A percentile compares a stretch with the other conserved stretches of the same genome.
These are phyloP conservation scores for Lactifluus hygrophoroides DNA, from an alignment of 768 basidiomycete genomes.

Conservation along the genomic window DNA sequence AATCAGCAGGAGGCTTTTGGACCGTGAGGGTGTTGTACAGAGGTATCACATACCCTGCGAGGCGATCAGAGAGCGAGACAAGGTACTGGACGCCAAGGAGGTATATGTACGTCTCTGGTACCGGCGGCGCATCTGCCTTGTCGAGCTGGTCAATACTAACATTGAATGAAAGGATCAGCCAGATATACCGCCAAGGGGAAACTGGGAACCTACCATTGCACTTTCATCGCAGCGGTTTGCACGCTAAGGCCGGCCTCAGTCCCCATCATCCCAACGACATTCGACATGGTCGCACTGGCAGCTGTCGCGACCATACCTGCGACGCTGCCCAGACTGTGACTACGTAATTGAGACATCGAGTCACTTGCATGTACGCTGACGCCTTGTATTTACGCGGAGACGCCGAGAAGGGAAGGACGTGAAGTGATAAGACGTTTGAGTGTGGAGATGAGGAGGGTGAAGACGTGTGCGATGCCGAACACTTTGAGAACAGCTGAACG, in stretches of 20 bases:
- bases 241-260: constrained; percentile 61
- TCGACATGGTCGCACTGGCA: constrained; percentile 75
- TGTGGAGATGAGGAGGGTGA: constrained; percentile 69
- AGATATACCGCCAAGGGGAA: neutral
- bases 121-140: constrained; percentile 89
- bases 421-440: constrained; percentile 87
- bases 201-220: constrained; percentile 63
- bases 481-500: constrained; percentile 61
- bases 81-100: constrained; percentile 87
- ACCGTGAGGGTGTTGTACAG: constrained; percentile 67
- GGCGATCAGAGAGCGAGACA: constrained; percentile 77
- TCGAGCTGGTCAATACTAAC: constrained; percentile 93
- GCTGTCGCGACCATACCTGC: constrained; percentile 80
- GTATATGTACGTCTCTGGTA: constrained; percentile 91
- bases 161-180: neutral
- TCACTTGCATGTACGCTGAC: constrained; percentile 46
- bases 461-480: constrained; percentile 55
- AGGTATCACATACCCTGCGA: constrained; percentile 63
- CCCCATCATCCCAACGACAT: constrained; percentile 81
- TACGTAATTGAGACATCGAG: constrained; percentile 35
- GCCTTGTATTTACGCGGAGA: constrained; percentile 72
- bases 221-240: constrained; percentile 71
- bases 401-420: constrained; percentile 77
- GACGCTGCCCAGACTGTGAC: constrained; percentile 55
- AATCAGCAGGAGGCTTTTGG: constrained; percentile 50